A percentile compares a stretch with the other conserved stretches of the same genome.
These are phyloP conservation scores for Astragalus glycyphyllos DNA, from an alignment of 306 rosid genomes.

Conservation along the genomic window DNA sequence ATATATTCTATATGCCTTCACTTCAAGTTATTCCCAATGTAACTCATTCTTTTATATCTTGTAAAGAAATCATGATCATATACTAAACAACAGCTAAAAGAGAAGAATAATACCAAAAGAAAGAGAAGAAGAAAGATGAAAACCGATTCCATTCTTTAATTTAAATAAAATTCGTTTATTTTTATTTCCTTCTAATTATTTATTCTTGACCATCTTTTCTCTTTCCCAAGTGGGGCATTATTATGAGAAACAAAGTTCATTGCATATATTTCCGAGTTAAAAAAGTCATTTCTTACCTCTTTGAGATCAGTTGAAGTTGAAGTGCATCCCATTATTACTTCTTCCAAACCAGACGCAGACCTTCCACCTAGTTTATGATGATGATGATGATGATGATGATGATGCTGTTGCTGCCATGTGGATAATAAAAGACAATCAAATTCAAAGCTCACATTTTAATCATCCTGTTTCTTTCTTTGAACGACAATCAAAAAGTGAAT, in stretches of 20 bases:
- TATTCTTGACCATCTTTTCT: slow-evolving; percentile 44
- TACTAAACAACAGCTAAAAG: too few relatives aligned
- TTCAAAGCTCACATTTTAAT: slow-evolving; percentile 43
- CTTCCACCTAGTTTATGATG: slow-evolving; percentile 84
- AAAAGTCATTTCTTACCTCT: slow-evolving; percentile 70
- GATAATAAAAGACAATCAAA: slow-evolving; percentile 34
- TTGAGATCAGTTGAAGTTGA: slow-evolving; percentile 58
- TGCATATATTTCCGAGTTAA: slow-evolving; percentile 55
- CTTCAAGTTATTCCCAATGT: neutral
- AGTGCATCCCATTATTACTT: slow-evolving; percentile 99
- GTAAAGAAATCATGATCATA: slow-evolving; percentile 46
- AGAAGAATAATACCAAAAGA: slow-evolving; percentile 37
- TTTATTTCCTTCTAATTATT: slow-evolving; percentile 29
- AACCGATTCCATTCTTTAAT: slow-evolving; percentile 52
- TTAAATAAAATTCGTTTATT: slow-evolving; percentile 50
- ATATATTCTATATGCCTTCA: too few relatives aligned
- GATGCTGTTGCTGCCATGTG: slow-evolving; percentile 59
- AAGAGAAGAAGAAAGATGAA: slow-evolving; percentile 21
- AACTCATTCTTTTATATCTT: neutral
- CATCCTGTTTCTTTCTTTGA: slow-evolving; percentile 49
- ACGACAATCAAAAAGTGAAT: slow-evolving; percentile 48
- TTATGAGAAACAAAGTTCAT: slow-evolving; percentile 50
- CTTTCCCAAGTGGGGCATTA: slow-evolving; percentile 36
- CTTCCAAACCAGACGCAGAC: slow-evolving; percentile 96
- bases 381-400: too few relatives aligned